phyloP scores from a whole-genome alignment of 495 filamentous ascomycete genomes.

The Aspergillus bridgeri region DNA sequence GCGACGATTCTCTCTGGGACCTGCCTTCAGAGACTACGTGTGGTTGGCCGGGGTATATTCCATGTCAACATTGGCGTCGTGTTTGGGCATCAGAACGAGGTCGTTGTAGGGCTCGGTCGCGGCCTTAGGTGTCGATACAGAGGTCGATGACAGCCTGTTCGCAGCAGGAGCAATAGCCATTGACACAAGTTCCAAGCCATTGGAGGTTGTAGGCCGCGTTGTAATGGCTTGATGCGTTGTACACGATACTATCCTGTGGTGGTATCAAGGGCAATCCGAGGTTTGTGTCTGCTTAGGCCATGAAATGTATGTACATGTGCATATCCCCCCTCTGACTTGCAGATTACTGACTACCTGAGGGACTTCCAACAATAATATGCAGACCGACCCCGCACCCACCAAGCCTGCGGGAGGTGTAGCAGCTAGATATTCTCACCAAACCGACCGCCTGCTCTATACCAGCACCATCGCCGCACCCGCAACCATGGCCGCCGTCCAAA shows the following conservation, averaged over 20 bases:
- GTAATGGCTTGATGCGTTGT: not conserved
- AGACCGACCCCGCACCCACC: no score
- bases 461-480: no score
- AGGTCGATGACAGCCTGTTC: not conserved
- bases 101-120: not conserved
- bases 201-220: not conserved
- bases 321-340: not conserved
- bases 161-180: not conserved
- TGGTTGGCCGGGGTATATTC: not conserved
- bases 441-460: no score
- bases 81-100: not conserved
- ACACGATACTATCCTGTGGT: no score
- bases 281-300: not conserved
- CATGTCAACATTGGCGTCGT: not conserved
- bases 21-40: not conserved
- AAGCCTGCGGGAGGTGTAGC: no score
- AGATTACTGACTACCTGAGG: not conserved
- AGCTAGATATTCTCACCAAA: no score
- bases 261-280: no score
- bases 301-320: not conserved
- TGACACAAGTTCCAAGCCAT: not conserved
- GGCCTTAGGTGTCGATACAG: not conserved
- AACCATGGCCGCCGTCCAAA: no score
- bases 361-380: no score
- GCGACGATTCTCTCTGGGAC: not conserved